Conservation (phyloP, 345 rosid species). For the Gossypium arboreum region DNA sequence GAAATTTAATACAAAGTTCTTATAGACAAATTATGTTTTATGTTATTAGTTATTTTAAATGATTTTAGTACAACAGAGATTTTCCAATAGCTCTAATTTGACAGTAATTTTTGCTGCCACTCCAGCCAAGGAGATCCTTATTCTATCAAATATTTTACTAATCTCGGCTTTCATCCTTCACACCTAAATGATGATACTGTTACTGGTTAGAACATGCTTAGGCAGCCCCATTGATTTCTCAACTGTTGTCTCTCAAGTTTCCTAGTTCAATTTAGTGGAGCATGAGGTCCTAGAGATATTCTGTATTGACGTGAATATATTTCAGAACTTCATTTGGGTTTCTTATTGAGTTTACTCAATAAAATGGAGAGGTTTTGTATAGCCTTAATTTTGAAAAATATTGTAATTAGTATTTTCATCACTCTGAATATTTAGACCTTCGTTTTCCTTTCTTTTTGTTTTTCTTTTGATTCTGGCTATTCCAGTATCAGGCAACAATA, state of each 20-base stretch:
- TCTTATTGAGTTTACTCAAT: neutral
- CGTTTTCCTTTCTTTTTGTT: neutral
- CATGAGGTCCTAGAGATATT: neutral
- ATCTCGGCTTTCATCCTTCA: neutral
- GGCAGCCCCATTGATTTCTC: neutral
- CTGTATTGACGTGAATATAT: neutral
- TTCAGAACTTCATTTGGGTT: neutral
- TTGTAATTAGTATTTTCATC: neutral
- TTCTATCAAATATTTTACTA: neutral
- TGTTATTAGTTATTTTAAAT: neutral
- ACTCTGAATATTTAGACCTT: conserved; percentile 1
- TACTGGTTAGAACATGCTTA: neutral
- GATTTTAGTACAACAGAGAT: neutral
- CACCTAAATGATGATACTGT: neutral
- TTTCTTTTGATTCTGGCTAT: conserved; percentile 26
- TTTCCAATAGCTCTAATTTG: neutral
- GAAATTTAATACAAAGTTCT: neutral
- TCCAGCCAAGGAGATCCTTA: neutral
- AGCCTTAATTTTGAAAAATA: neutral
- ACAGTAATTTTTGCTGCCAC: neutral
- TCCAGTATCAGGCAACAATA: conserved; percentile 29
- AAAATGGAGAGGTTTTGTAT: neutral
- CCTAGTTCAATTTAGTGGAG: neutral
- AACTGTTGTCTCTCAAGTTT: neutral
- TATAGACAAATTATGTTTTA: neutral